Evolutionary conservation across 2,329 filamentous ascomycete genomes (phyloP), one percentile per base, ranked within the genome.

Genomic region (Aspergillus eucalypticola): DNA sequence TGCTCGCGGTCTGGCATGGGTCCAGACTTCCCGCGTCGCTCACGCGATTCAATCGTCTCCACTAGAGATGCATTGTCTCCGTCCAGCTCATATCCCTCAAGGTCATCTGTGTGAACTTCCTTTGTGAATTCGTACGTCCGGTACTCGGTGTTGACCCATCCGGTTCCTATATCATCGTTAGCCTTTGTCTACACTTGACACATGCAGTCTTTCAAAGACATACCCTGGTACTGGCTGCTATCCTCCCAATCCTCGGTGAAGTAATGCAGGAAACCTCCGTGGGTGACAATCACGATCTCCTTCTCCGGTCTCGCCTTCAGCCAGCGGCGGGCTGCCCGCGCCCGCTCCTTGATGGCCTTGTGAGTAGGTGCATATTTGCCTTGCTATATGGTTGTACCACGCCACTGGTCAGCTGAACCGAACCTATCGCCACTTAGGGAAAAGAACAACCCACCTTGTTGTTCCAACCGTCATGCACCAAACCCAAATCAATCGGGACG

Each of bases 241-340:
- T 87, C 89, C 56, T 86, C 81, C 86, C 88, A 96, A 69, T 96
- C 92, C 66, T 92, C 86, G 0, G 91, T 95, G 64, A 96, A 78
- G 69, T 91, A 96, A 74, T 96, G 92, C 68, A 96, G 73, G 67
- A 93, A 90, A 1, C 90, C 90, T 1, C 92, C 92, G 69, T 96
- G 92, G 3, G 91, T 89, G 7, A 96, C 91, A 2, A 92, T 82
- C 0, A 89, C 86, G 27, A 96, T 84, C 67, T 94, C 84, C 68
- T 90, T 87, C 67, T 86, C 83, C 3, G 77, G 76, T 23, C 79
- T 69, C 8, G 64, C 69, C 67, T 77, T 78, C 61, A 95, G 73
- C 76, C 84, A 87, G 11, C 79, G 67, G 46, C 91, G 80, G 5
- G 86, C 86, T 23, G 81, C 81, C n/a, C 78, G 77, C 0, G 90